Evolutionary conservation across 1,139 yeast species (phyloP).

Genomic region (Yamadazyma mexicana): DNA sequence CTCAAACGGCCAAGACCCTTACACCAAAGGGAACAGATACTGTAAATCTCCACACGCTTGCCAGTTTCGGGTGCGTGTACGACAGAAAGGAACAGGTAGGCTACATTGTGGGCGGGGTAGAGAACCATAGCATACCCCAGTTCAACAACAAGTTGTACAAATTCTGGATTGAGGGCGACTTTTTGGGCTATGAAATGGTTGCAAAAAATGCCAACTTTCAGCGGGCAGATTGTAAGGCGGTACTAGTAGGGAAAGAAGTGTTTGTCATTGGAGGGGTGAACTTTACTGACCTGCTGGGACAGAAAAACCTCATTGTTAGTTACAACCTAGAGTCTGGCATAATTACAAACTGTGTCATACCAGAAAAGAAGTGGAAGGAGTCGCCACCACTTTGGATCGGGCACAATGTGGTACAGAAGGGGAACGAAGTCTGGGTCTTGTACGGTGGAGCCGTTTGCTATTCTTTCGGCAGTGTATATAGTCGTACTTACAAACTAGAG

Average conservation of each 20-base stretch:
- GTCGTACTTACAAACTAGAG: slow-evolving; percentile 22
- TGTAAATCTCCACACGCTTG: slow-evolving; percentile 2
- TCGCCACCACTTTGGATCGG: slow-evolving; percentile 62
- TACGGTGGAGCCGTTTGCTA: slow-evolving; percentile 88
- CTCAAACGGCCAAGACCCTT: slow-evolving; percentile 10
- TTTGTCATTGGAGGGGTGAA: slow-evolving; percentile 65
- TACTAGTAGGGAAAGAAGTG: slow-evolving; percentile 25
- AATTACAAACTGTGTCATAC: slow-evolving; percentile 24
- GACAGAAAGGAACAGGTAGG: slow-evolving; percentile 28
- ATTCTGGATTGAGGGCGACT: slow-evolving; percentile 7
- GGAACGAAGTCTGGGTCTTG: slow-evolving; percentile 29
- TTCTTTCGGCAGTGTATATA: slow-evolving; percentile 77
- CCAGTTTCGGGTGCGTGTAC: slow-evolving; percentile 28
- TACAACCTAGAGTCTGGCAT: slow-evolving; percentile 30
- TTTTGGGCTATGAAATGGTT: slow-evolving; percentile 6
- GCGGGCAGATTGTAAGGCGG: slow-evolving; percentile 50
- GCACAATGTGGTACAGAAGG: slow-evolving; percentile 37
- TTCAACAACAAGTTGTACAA: slow-evolving; percentile 25
- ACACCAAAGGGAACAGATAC: not conserved
- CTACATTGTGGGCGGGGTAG: slow-evolving; percentile 56
- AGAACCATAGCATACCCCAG: slow-evolving; percentile 26
- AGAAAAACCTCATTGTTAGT: slow-evolving; percentile 7
- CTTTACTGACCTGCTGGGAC: slow-evolving; percentile 35
- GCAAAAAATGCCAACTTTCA: slow-evolving; percentile 13
- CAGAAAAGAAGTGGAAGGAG: slow-evolving; percentile 31